Evolutionary conservation across 2,329 filamentous ascomycete genomes (phyloP), one percentile per base, ranked within the genome.

Genomic region (Fusarium musae): DNA sequence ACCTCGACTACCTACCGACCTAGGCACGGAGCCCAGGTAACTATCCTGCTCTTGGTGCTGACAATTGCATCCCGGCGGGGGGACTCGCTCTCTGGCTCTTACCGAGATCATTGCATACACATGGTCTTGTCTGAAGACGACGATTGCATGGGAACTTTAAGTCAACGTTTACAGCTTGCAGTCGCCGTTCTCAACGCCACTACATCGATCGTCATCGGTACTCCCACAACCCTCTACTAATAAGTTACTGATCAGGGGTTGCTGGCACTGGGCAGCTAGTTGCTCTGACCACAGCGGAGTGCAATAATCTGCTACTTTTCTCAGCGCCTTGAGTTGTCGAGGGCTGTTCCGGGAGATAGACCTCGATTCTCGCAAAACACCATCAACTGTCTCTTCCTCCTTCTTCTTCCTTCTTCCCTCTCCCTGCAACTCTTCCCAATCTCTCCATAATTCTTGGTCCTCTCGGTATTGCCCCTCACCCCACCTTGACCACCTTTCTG

Each of bases 131-230:
- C 50, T 59, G 46, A 76, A 40, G 36, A 71, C 36, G 75, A 75
- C 50, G 15, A 64, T 63, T 68, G 68, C 49, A 70, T 52, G 47
- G 66, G 67, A 32, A 71, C 52, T 59, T 67, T 54, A 49, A 66
- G 61, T 17, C 28, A 30, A 40, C n/a, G 37, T 34, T 50, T 63
- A 30, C 40, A 69, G 42, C 54, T 26, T 47, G 50, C 46, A 43
- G 52, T 44, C 46, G 44, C 52, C 19, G 13, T 56, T 70, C 73
- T 66, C 75, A 75, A 77, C 75, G 67, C 73, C 72, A 75, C 74
- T 66, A 63, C 72, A 77, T 74, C 66, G 72, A 77, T 77, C 75
- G 70, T 78, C 74, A 73, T 77, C 74, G 61, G 72, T 68, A 77
- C 57, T 77, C 74, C 73, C 66, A 70, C 59, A 59, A 17, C 47